phyloP scores from a whole-genome alignment of 2,329 filamentous ascomycete species.

The Venturia pyrina region DNA sequence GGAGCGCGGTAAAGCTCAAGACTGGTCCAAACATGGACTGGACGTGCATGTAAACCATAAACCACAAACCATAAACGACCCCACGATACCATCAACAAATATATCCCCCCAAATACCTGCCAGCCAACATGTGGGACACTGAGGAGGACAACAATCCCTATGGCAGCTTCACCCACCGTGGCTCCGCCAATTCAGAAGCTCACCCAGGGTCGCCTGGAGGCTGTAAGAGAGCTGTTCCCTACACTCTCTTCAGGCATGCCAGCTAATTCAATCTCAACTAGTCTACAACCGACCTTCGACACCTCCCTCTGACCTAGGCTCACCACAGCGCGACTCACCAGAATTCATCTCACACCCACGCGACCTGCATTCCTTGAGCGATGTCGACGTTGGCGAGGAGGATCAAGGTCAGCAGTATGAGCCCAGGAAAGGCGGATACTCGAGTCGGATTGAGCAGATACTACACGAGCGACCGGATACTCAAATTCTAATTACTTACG shows the following conservation, averaged over 20 bases:
- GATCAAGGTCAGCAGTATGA: conserved; percentile 26
- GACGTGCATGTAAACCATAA: neutral
- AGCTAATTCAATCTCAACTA: conserved; percentile 17
- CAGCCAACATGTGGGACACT: conserved; percentile 68
- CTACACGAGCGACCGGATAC: conserved; percentile 89
- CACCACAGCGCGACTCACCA: conserved; percentile 56
- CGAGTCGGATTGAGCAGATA: conserved; percentile 93
- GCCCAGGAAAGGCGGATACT: conserved; percentile 75
- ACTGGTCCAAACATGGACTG: neutral
- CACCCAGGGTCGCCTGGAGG: conserved; percentile 30
- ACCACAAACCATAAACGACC: neutral
- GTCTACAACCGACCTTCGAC: conserved; percentile 51
- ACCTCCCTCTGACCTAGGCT: conserved; percentile 62
- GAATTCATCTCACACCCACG: conserved; percentile 43
- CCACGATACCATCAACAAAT: neutral
- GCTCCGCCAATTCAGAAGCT: conserved; percentile 61
- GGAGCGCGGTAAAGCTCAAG: neutral
- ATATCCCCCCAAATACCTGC: neutral
- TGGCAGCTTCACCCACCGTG: conserved; percentile 81
- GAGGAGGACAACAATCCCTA: conserved; percentile 99
- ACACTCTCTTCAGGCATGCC: neutral
- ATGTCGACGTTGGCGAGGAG: conserved; percentile 48
- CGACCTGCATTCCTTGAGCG: conserved; percentile 37
- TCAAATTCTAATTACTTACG: conserved; percentile 84
- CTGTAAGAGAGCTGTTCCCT: conserved; percentile 21